Base-by-base conservation (phyloP, 306 rosid species). In the Sphenostylis stenocarpa region DNA sequence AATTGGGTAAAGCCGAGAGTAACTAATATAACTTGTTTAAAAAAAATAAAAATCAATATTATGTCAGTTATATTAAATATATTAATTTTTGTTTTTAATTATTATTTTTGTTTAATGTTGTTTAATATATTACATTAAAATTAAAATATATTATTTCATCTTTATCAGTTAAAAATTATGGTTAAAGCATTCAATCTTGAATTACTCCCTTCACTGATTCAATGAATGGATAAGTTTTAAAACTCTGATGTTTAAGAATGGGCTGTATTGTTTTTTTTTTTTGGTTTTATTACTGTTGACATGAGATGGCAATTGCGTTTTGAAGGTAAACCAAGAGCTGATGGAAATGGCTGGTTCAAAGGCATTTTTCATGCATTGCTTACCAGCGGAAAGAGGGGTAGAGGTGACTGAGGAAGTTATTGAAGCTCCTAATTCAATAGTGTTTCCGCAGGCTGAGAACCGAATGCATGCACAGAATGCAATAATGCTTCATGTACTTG, bases 391-490 rank as follows among this genome's bases (percentile, higher is more conserved):
- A 79, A 87, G 99, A 86, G 99, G 99, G 47, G 97, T 89, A 57
- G 99, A 95, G 83, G 97, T 95, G 74, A 95, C 97, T 2, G 88
- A 96, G 39, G 94, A 80, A 41, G 98, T 96, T 63, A 77, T 96
- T 26, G 99, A 96, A 82, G 97, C 99, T 65, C 87, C 96, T 51
- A 83, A 92, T 78, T 96, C 99, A 43, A 88, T 96, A 34, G 99
- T 96, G 57, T 96, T 96, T 78, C 93, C 87, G 15, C 99, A 96
- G 78, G 98, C 99, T 15, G 99, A 92, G 93, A 96, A 96, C 56
- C 96, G 98, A 73, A 79, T 96, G 90, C 99, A 92, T 66, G 98
- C 99, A 43, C 99, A 96, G 77, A 96, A 92, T 76, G 98, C 99
- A 48, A 69, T 96, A 84, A 91, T 96, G 99, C 99, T 96, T 75